Evolutionary conservation across 805 yeast genomes (phyloP), one percentile per base, ranked within the genome.

Genomic region (Kodamaea restingae): DNA sequence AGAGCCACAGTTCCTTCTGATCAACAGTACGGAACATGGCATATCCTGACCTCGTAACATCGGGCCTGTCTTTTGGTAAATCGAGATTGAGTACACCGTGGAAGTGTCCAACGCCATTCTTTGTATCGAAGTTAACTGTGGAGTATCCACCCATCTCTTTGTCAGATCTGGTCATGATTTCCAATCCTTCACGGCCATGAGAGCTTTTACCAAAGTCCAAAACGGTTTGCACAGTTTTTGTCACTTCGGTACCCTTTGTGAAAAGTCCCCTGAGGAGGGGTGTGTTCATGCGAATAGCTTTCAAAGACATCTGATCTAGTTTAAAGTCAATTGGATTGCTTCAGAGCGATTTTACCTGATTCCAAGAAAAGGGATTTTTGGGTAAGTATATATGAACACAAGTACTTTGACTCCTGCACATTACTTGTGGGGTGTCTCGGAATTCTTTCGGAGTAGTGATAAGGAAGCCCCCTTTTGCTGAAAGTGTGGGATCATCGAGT

Each of bases 11-110:
- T 51, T 62, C 72, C 46, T 70, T 68, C 56, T 76, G 76, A 52
- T 84, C 86, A 48, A 67, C 73, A 0, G 95, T 86, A 45, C 95
- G 73, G 61, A 84, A 85, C 95, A 87, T 85, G 26, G 95, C 86
- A 65, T 78, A 78, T 4, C 95, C 95, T 2, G 82, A 74, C 44
- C 79, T 67, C 12, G 75, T 70, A 15, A 84, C 75, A 36, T 80
- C 80, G 1, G 87, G 85, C 36, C 78, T 69, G 45, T 75, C 74
- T 38, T 73, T 70, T 15, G 70, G 93, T 25, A 84, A 71, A 47
- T 82, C 85, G 43, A 81, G 71, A 55, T 77, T 78, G 62, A 86
- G 82, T 43, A 75, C 73, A 1, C 82, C 95, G 43, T 68, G 70
- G 51, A 68, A 49, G 60, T 47, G 67, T 48, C 52, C 75, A 44